Evolutionary conservation across 1,284 basidiomycete genomes (phyloP).

Genomic region (Tylopilus orsonianus): DNA sequence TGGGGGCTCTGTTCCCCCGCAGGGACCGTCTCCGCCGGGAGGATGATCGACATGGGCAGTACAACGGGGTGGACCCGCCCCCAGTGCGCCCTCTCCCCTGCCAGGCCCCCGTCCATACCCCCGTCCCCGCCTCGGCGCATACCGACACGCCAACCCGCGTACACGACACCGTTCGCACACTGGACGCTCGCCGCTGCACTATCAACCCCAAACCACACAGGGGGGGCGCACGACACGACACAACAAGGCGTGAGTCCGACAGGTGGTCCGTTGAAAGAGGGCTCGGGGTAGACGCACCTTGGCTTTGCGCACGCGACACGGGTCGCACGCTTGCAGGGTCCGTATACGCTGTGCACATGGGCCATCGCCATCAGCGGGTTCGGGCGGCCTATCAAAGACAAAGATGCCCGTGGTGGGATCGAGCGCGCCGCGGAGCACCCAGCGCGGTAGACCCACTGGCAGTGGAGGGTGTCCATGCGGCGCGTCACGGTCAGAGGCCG

Average conservation of each 20-base stretch:
- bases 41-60: no score
- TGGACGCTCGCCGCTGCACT: constrained; percentile 63
- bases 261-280: no score
- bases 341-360: constrained; percentile 54
- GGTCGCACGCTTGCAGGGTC: constrained; percentile 63
- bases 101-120: constrained; percentile 62
- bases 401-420: constrained; percentile 60
- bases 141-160: constrained; percentile 52
- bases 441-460: constrained; percentile 24
- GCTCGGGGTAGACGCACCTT: no score
- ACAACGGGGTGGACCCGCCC: no score
- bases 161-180: constrained; percentile 53
- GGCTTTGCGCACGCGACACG: constrained; percentile 61
- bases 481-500: no score
- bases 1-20: no score
- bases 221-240: no score
- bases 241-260: no score
- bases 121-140: constrained; percentile 61
- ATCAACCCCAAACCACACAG: not conserved
- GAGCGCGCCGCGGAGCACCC: constrained; percentile 53
- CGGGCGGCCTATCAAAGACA: constrained; percentile 59
- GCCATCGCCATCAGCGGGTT: no score
- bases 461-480: no score
- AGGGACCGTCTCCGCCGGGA: no score
- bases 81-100: not conserved